These are phyloP conservation scores for Cystobasidium tubakii DNA, from an alignment of 768 basidiomycete species.

Conservation along the genomic window DNA sequence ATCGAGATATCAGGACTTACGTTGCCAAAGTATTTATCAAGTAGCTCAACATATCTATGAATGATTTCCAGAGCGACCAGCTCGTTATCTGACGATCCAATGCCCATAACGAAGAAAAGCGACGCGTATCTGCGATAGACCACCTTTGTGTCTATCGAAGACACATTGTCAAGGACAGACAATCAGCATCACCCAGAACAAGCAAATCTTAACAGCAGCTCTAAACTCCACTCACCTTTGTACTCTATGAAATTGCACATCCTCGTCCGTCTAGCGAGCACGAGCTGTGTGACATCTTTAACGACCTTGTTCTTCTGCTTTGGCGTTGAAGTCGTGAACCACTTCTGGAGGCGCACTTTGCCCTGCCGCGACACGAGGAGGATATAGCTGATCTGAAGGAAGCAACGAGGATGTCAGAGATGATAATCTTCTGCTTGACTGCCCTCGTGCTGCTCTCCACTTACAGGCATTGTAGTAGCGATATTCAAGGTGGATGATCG, in stretches of 20 bases:
- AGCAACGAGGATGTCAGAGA: not conserved
- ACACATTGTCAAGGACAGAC: too few species aligned
- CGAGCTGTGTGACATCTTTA: slow-evolving; percentile 89
- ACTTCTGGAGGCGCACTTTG: slow-evolving; percentile 89
- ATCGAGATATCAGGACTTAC: slow-evolving; percentile 60
- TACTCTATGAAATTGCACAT: slow-evolving; percentile 98
- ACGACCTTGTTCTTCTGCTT: slow-evolving; percentile 71
- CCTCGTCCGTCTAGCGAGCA: slow-evolving; percentile 75
- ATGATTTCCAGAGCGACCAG: slow-evolving; percentile 84
- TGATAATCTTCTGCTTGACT: not conserved
- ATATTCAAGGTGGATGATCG: not conserved
- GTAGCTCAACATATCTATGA: slow-evolving; percentile 68
- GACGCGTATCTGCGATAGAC: slow-evolving; percentile 94
- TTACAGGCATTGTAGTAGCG: not conserved
- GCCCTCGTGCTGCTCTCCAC: not conserved
- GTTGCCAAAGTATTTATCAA: slow-evolving; percentile 79
- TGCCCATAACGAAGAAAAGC: slow-evolving; percentile 86
- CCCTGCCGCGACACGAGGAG: slow-evolving; percentile 92
- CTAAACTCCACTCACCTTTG: slow-evolving; percentile 75
- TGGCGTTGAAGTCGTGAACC: slow-evolving; percentile 78
- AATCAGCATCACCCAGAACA: too few species aligned
- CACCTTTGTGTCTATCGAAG: slow-evolving; percentile 64
- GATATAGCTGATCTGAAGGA: slow-evolving; percentile 49
- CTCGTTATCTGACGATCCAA: slow-evolving; percentile 80
- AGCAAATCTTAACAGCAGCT: too few species aligned